phyloP scores from a whole-genome alignment of 2,329 filamentous ascomycete genomes.

The Nothophaeocryptopus gaeumannii region DNA sequence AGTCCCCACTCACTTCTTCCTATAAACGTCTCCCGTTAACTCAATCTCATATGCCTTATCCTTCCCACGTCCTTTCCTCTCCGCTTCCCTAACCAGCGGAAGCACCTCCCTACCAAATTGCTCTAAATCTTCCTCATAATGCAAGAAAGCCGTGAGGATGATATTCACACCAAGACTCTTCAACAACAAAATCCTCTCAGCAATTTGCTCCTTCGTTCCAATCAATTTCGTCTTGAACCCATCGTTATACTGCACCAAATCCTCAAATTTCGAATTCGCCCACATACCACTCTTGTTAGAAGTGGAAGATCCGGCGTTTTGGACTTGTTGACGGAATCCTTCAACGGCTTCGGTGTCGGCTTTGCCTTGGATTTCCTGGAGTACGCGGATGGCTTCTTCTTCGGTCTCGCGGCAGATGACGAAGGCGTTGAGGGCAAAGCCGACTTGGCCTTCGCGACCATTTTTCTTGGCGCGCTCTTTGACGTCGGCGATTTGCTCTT shows the following conservation, averaged over 20 bases:
- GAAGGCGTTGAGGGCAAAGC: constrained; percentile 53
- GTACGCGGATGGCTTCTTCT: constrained; percentile 49
- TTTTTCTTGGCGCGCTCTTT: constrained; percentile 46
- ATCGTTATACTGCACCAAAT: constrained; percentile 56
- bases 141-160: constrained; percentile 49
- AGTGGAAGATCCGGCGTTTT: constrained; percentile 51
- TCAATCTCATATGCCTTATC: constrained; percentile 47
- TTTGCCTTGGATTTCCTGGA: constrained; percentile 54
- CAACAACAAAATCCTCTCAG: constrained; percentile 49
- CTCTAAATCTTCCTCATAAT: constrained; percentile 55
- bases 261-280: constrained; percentile 52
- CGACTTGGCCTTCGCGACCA: constrained; percentile 45
- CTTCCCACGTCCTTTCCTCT: constrained; percentile 49
- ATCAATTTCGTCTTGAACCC: constrained; percentile 57
- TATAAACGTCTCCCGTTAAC: constrained; percentile 50
- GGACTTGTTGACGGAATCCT: constrained; percentile 50
- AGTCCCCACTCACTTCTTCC: constrained; percentile 24
- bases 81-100: constrained; percentile 48
- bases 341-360: constrained; percentile 51
- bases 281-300: constrained; percentile 53
- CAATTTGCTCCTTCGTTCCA: constrained; percentile 52
- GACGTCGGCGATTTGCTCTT: constrained; percentile 51
- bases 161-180: constrained; percentile 48
- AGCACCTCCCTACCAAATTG: constrained; percentile 48
- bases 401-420: constrained; percentile 52